Base-by-base conservation (phyloP, 1,284 basidiomycete species). In the Marasmius oreades region DNA sequence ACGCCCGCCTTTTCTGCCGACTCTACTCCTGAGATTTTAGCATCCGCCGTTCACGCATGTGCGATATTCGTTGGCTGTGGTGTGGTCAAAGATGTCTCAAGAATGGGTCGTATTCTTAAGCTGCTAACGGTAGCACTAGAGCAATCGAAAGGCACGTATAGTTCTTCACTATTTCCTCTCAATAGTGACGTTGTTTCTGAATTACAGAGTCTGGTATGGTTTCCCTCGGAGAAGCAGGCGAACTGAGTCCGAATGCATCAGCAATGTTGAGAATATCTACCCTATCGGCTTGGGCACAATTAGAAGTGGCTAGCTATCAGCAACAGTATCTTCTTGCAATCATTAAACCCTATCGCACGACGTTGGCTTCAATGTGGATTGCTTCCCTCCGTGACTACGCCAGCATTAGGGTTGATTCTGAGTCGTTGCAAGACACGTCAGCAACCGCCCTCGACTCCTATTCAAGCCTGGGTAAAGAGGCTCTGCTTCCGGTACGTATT, bases 1-100 rank as follows among this genome's bases (percentile, higher is more conserved):
- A 99, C 95, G 0, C 96, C 97, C 0, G 95, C 96, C 0, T 99
- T 99, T 67, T 92, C 92, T 3, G 79, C 90, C 0, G 97, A 99
- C 68, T 93, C 95, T 0, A 94, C 95, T 0, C 95, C 96, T 0
- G 96, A 99, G 68, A 96, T 99, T 22, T 69, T 98, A 33, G 92
- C 95, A 0, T 86, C 90, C 14, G 96, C 95, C 0, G 87, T 99
- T 22, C 86, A 95, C 66, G 92, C 96, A 12, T 98, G 96, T 66
- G 97, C 96, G 2, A 84, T 94, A 11, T 99, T 97, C 67, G 93
- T 99, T 1, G 94, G 94, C 0, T 94, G 90, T 62, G 97, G 97
- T n/a, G 87, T 98, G 20, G 89, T 98, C 50, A 93, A 92, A 67
- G 93, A 98, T 69, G 83, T 95, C 7, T 76, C 76, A 51, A 80